Percentiles rank a stretch among this genome's conserved stretches.
Evolutionary conservation across 2,329 filamentous ascomycete genomes (phyloP).

Genomic region (Canariomyces notabilis): DNA sequence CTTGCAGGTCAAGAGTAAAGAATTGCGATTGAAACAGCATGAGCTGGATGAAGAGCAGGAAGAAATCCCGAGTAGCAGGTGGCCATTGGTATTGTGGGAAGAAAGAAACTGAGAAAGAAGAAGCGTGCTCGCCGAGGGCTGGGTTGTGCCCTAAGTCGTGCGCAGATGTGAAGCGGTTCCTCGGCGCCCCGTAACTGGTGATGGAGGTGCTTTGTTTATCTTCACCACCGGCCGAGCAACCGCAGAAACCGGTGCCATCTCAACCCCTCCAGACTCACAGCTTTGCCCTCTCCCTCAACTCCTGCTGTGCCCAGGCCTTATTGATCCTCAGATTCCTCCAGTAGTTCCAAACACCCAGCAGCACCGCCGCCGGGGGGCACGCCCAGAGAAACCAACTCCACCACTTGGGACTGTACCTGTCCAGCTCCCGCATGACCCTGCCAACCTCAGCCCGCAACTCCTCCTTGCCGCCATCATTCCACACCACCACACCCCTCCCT

Average conservation of each 20-base stretch:
- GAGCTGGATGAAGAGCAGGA: no score
- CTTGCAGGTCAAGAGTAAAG: no score
- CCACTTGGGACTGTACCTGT: conserved; percentile 64
- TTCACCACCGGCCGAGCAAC: not conserved
- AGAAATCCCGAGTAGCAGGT: no score
- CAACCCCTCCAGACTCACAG: conserved; percentile 28
- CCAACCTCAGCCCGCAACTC: conserved; percentile 64
- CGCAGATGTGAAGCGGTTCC: no score
- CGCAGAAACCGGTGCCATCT: not conserved
- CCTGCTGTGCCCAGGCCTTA: conserved; percentile 61
- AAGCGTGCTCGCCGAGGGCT: no score
- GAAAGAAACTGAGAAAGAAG: no score
- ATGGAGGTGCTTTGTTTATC: no score
- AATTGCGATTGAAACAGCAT: no score
- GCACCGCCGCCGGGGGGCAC: conserved; percentile 69
- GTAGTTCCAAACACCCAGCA: conserved; percentile 65
- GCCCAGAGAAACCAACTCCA: conserved; percentile 71
- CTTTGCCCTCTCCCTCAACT: conserved; percentile 43
- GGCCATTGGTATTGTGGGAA: no score
- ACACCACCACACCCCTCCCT: conserved; percentile 72
- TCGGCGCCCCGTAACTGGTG: no score
- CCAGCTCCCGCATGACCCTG: conserved; percentile 59
- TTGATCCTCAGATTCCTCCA: conserved; percentile 68
- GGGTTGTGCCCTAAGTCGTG: no score
- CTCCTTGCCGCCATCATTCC: conserved; percentile 77